These are phyloP conservation scores for Podochytrium sp. DNA, from an alignment of 192 early-diverging fungal genomes.

Conservation along the genomic window DNA sequence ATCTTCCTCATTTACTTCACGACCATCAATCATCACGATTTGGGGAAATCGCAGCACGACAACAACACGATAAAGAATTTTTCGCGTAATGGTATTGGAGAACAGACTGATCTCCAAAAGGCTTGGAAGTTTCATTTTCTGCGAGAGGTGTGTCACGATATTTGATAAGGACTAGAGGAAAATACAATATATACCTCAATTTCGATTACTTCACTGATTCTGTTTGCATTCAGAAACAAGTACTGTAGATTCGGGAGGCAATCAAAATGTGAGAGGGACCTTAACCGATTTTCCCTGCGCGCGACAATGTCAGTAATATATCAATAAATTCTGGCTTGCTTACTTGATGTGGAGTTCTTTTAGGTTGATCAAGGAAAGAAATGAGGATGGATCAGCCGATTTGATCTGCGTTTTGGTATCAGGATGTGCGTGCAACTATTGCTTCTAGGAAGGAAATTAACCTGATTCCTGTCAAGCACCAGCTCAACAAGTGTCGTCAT, in stretches of 20 bases:
- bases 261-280: constrained; percentile 58
- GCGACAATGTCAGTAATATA: not conserved
- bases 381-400: constrained; percentile 53
- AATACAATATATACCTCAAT: constrained; percentile 51
- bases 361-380: constrained; percentile 56
- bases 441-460: too few species aligned
- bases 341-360: constrained; percentile 65
- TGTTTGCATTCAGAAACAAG: constrained; percentile 52
- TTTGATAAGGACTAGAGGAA: not conserved
- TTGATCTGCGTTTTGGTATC: too few species aligned
- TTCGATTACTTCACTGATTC: constrained; percentile 59
- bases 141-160: constrained; percentile 7
- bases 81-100: constrained; percentile 57
- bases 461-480: constrained; percentile 66
- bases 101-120: constrained; percentile 54
- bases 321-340: too few species aligned
- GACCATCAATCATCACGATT: constrained; percentile 55
- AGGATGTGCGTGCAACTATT: too few species aligned
- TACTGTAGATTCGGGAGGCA: constrained; percentile 57
- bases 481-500: constrained; percentile 58
- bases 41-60: constrained; percentile 59
- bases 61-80: constrained; percentile 53
- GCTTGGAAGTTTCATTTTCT: constrained; percentile 66
- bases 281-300: constrained; percentile 60
- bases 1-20: constrained; percentile 59